A percentile compares a stretch with the other conserved stretches of the same genome.
Conservation (phyloP, 371 early-diverging fungal genomes). For the Choanephora cucurbitarum region DNA sequence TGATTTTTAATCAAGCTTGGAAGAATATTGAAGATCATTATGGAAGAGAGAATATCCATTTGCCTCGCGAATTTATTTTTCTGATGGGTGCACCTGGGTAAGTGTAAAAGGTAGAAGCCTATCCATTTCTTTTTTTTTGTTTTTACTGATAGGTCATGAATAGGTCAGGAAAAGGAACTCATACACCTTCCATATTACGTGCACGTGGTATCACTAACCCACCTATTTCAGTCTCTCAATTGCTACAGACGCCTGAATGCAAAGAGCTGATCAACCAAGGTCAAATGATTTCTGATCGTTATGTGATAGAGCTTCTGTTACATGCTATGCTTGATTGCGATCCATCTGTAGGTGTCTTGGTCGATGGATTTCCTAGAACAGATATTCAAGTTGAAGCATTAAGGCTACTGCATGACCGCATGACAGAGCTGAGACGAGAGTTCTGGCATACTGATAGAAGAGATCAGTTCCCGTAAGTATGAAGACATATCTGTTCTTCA, state of each 20-base stretch:
- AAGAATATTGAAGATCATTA: conserved; percentile 64
- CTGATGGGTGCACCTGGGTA: conserved; percentile 74
- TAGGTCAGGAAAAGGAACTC: conserved; percentile 69
- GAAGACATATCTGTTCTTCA: background rate
- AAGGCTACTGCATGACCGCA: conserved; percentile 62
- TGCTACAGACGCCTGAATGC: conserved; percentile 64
- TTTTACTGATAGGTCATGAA: background rate
- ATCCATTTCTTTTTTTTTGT: no score
- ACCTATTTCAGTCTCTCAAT: conserved; percentile 64
- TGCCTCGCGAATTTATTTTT: conserved; percentile 70
- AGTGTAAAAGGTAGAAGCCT: conserved; percentile 1
- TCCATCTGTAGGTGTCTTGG: conserved; percentile 62
- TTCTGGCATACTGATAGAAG: conserved; percentile 58
- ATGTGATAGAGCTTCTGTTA: conserved; percentile 61
- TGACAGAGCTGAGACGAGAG: conserved; percentile 58
- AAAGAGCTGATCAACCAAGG: conserved; percentile 68
- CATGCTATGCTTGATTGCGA: conserved; percentile 64
- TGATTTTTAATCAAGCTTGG: conserved; percentile 73
- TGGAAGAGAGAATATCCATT: conserved; percentile 61
- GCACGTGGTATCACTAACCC: conserved; percentile 69
- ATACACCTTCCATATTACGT: conserved; percentile 64
- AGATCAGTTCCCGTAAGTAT: conserved; percentile 58
- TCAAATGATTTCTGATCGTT: conserved; percentile 66
- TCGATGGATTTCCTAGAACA: conserved; percentile 74
- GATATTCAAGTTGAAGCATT: conserved; percentile 70